Percentiles rank a stretch among this genome's conserved stretches.
Conservation (phyloP, 805 yeast species). For the Wilhelminamyces savonicus region DNA sequence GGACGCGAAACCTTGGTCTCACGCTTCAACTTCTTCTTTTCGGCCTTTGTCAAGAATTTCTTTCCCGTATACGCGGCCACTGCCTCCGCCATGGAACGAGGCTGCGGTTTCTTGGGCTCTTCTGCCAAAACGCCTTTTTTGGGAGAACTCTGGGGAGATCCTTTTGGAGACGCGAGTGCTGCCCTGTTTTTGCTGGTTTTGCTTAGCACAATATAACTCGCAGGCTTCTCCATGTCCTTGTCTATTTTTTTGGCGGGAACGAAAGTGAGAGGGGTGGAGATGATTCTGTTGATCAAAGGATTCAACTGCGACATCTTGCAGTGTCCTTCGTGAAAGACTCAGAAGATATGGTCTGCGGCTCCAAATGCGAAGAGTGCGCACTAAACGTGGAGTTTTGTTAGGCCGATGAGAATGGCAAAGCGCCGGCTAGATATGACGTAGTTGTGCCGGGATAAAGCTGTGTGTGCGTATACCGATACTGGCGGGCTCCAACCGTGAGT, state of each 20-base stretch:
- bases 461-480: too few species aligned
- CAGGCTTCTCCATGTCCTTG: too few species aligned
- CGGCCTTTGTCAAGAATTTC: slow-evolving; percentile 43
- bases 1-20: background rate
- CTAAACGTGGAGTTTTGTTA: too few species aligned
- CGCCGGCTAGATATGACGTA: too few species aligned
- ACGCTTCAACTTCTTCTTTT: slow-evolving; percentile 23
- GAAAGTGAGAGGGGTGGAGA: slow-evolving; percentile 58
- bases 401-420: too few species aligned
- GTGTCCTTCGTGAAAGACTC: too few species aligned
- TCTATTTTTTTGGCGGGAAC: too few species aligned
- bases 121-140: slow-evolving; percentile 5
- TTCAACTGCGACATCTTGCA: slow-evolving; percentile 17
- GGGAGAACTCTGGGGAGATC: background rate
- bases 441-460: too few species aligned
- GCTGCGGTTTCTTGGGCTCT: slow-evolving; percentile 19
- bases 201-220: slow-evolving; percentile 11
- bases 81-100: slow-evolving; percentile 52
- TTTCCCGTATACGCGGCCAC: slow-evolving; percentile 54
- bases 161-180: slow-evolving; percentile 2
- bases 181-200: slow-evolving; percentile 1
- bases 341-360: too few species aligned
- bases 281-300: slow-evolving; percentile 58
- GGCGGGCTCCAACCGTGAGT: too few species aligned
- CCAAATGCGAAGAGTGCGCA: too few species aligned